Base-by-base conservation (phyloP, 768 basidiomycete genomes). In the Russula dissimulans region DNA sequence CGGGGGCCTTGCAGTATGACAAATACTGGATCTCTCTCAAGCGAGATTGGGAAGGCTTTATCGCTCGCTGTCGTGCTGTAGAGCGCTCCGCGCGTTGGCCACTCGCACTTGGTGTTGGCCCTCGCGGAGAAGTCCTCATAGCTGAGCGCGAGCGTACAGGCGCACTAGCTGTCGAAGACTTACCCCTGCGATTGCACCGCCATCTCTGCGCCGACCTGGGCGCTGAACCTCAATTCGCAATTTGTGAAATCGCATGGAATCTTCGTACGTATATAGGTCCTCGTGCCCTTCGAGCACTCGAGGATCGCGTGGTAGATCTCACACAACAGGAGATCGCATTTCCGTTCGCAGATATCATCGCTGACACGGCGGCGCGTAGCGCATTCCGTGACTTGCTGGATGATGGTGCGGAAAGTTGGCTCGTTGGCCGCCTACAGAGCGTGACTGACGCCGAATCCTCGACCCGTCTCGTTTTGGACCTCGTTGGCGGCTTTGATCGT, bases 31-130 rank as follows among this genome's bases (percentile, higher is more conserved):
- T 82, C 66, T 84, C 87, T 0, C 72, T 97, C 66, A 94, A 91
- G 71, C 76, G 89, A 48, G 94, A 97, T 67, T 98, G 95, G 95
- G 89, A 97, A 68, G 93, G 95, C 3, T 95, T 97, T 67, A 84
- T 95, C 62, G 88, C 94, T 8, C 81, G 91, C 58, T 94, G 91
- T 68, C 82, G 89, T 55, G 91, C 93, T 64, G 78, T 94, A n/a
- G 95, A 97, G 73, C 85, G 89, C 45, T 84, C 83, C 62, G 88
- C 87, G 38, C 81, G 89, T 46, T 87, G 88, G 83, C 91, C 91
- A 2, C 79, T 92, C 31, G 79, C 79, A 15, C 77, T 92, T 39
- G 85, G 83, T 43, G 69, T 77, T 26, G 74, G 72, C 17, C 73
- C 71, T 56, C 64, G 69, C 15, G 67, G 67, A 49, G 79, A 80